Evolutionary conservation across 2,329 filamentous ascomycete genomes (phyloP).

Genomic region (Sclerotinia sclerotiorum): DNA sequence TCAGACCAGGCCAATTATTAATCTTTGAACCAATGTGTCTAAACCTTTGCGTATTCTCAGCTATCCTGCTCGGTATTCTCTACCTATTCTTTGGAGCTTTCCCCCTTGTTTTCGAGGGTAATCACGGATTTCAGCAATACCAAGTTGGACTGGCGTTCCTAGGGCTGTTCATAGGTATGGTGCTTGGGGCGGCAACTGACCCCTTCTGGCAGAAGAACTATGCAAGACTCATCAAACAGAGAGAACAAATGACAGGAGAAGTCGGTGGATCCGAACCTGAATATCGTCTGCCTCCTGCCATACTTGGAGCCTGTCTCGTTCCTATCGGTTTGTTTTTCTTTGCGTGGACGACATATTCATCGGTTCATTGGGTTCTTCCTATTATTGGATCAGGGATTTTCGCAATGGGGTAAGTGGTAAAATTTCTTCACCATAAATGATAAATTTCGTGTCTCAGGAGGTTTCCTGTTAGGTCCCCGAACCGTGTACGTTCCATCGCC

Average conservation of each 20-base stretch:
- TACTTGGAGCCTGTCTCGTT: conserved; percentile 73
- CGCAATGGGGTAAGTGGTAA: conserved; percentile 61
- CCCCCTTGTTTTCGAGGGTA: conserved; percentile 70
- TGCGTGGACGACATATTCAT: conserved; percentile 76
- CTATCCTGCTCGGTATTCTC: conserved; percentile 80
- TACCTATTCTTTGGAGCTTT: conserved; percentile 94
- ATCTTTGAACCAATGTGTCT: conserved; percentile 82
- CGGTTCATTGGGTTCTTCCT: conserved; percentile 73
- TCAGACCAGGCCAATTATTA: conserved; percentile 71
- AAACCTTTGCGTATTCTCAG: conserved; percentile 77
- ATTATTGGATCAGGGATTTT: conserved; percentile 73
- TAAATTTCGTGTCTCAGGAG: conserved; percentile 15
- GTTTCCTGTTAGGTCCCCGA: conserved; percentile 23
- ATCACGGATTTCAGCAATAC: conserved; percentile 76
- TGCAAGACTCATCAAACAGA: conserved; percentile 54
- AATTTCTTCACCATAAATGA: conserved; percentile 28
- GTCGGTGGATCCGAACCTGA: conserved; percentile 71
- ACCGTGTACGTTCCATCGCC: conserved; percentile 23
- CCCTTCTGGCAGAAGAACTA: conserved; percentile 67
- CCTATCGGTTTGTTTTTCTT: conserved; percentile 85
- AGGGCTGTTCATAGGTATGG: conserved; percentile 68
- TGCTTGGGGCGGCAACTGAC: conserved; percentile 60
- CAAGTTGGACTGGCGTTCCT: conserved; percentile 79
- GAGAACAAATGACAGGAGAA: conserved; percentile 44
- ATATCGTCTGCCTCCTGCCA: conserved; percentile 75